phyloP scores from a whole-genome alignment of 2,329 filamentous ascomycete species.

The Phialophora tarda region DNA sequence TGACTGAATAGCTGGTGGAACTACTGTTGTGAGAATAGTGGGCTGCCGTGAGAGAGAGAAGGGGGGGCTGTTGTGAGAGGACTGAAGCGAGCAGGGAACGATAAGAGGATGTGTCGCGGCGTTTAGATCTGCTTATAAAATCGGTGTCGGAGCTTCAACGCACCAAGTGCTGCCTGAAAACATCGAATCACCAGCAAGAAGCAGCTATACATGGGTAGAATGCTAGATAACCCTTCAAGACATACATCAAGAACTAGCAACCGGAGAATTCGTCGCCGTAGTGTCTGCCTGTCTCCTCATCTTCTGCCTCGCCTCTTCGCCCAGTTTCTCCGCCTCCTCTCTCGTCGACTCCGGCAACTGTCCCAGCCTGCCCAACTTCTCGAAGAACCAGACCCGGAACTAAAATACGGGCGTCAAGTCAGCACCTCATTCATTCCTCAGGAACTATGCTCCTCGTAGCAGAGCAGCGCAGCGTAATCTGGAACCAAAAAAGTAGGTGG shows the following conservation, averaged over 20 bases:
- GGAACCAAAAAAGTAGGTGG: not conserved
- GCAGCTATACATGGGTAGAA: not conserved
- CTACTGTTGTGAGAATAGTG: not conserved
- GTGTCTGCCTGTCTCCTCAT: slow-evolving; percentile 16
- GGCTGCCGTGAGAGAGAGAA: too few species aligned
- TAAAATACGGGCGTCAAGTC: slow-evolving; percentile 11
- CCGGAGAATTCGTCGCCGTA: slow-evolving; percentile 11
- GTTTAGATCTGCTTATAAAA: not conserved
- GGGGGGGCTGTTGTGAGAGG: too few species aligned
- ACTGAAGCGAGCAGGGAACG: not conserved
- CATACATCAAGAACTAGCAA: slow-evolving; percentile 5
- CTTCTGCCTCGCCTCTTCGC: slow-evolving; percentile 31
- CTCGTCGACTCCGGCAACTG: slow-evolving; percentile 33
- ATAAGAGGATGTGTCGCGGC: not conserved
- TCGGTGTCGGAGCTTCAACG: not conserved
- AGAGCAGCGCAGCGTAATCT: not conserved
- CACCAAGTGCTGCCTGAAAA: not conserved
- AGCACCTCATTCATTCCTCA: not conserved
- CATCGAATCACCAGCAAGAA: not conserved
- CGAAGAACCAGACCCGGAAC: slow-evolving; percentile 37
- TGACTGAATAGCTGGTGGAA: not conserved
- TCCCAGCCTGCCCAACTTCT: slow-evolving; percentile 28
- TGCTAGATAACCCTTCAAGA: not conserved
- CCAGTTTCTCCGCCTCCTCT: slow-evolving; percentile 32
- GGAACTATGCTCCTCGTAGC: too few species aligned